Conservation (phyloP, 2,329 filamentous ascomycete species). For the Colletotrichum sidae region DNA sequence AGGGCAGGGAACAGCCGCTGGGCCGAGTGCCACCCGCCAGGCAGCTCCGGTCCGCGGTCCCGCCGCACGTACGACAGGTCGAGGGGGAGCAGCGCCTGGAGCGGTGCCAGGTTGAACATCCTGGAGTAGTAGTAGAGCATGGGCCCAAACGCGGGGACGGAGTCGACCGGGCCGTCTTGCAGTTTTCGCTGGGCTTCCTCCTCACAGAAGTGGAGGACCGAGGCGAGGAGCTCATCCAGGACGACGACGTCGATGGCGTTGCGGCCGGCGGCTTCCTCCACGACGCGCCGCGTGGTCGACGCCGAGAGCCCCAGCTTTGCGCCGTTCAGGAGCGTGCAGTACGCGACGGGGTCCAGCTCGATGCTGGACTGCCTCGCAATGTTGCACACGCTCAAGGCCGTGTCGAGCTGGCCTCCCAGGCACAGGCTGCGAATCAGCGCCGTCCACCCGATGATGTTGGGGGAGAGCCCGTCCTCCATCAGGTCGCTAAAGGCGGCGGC, state of each 20-base stretch:
- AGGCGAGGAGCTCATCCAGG: slow-evolving; percentile 57
- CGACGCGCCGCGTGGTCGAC: slow-evolving; percentile 56
- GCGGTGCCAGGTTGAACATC: slow-evolving; percentile 58
- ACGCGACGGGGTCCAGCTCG: slow-evolving; percentile 74
- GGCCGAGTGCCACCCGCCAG: slow-evolving; percentile 33
- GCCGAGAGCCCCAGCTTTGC: slow-evolving; percentile 70
- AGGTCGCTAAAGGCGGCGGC: slow-evolving; percentile 67
- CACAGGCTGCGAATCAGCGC: slow-evolving; percentile 79
- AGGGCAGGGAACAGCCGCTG: slow-evolving; percentile 45
- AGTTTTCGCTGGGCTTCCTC: slow-evolving; percentile 49
- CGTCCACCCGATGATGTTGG: slow-evolving; percentile 73
- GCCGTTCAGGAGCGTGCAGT: slow-evolving; percentile 76
- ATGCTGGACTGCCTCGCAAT: slow-evolving; percentile 70
- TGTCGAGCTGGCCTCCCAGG: slow-evolving; percentile 69
- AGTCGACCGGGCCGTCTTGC: slow-evolving; percentile 42
- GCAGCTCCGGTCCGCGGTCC: slow-evolving; percentile 26
- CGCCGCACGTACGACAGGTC: slow-evolving; percentile 20
- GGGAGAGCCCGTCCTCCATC: slow-evolving; percentile 68
- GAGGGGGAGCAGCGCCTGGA: slow-evolving; percentile 52
- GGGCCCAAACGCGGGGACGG: slow-evolving; percentile 54
- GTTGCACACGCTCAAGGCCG: slow-evolving; percentile 74
- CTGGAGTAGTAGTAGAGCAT: slow-evolving; percentile 63
- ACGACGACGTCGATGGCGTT: slow-evolving; percentile 64
- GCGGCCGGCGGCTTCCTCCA: slow-evolving; percentile 49
- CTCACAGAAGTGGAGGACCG: slow-evolving; percentile 58